These are phyloP conservation scores for Lactifluus rugatus DNA, from an alignment of 768 basidiomycete species.

Conservation along the genomic window DNA sequence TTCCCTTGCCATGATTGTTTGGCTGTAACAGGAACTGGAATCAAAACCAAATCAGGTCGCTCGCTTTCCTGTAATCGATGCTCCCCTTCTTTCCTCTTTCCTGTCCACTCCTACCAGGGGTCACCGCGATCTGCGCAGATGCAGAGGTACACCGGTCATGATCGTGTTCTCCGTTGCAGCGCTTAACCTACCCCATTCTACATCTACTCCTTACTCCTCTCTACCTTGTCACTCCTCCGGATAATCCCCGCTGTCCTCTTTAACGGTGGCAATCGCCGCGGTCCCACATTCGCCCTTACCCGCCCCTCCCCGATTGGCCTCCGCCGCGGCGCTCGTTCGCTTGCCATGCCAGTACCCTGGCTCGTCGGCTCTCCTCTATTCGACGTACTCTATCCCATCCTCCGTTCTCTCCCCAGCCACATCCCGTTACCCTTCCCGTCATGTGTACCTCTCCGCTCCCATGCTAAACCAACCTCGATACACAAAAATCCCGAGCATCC, in stretches of 20 bases:
- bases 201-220: background rate
- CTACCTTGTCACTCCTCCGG: background rate
- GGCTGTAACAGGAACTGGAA: background rate
- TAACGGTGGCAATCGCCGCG: conserved; percentile 9
- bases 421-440: conserved; percentile 3
- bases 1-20: background rate
- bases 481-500: background rate
- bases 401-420: conserved; percentile 3
- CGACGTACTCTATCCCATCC: background rate
- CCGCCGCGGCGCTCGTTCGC: conserved; percentile 4
- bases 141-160: background rate
- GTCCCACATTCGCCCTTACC: conserved; percentile 1
- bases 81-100: background rate
- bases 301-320: background rate
- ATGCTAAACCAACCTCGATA: conserved; percentile 3
- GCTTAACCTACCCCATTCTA: background rate
- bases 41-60: background rate
- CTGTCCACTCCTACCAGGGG: no score
- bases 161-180: background rate
- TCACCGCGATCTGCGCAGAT: background rate
- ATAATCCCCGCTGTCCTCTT: conserved; percentile 8
- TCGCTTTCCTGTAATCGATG: conserved; percentile 10
- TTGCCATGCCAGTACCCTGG: background rate
- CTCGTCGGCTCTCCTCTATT: background rate
- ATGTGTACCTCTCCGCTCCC: conserved; percentile 8